A percentile compares a stretch with the other conserved stretches of the same genome.
Evolutionary conservation across 2,329 filamentous ascomycete species (phyloP).

Genomic region (Rutstroemia sp.): DNA sequence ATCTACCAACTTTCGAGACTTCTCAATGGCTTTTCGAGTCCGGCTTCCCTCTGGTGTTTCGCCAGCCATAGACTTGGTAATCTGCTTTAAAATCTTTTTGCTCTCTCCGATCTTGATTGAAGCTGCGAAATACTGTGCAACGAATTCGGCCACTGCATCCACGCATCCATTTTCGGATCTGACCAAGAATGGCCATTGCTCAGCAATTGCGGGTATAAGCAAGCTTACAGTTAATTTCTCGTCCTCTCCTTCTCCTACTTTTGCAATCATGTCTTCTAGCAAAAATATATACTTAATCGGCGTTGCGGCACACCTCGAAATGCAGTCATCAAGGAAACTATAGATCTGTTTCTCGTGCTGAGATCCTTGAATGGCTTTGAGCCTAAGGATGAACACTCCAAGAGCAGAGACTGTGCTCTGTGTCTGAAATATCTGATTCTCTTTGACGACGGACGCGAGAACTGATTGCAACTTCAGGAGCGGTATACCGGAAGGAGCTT

Average conservation of each 20-base stretch:
- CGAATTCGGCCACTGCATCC: conserved; percentile 46
- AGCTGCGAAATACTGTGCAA: conserved; percentile 49
- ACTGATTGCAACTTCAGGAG: conserved; percentile 46
- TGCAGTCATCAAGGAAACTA: conserved; percentile 75
- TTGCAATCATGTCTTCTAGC: conserved; percentile 44
- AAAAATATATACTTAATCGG: conserved; percentile 79
- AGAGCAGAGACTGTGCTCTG: conserved; percentile 37
- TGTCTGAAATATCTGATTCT: conserved; percentile 58
- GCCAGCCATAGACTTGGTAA: conserved; percentile 36
- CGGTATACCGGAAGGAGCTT: conserved; percentile 40
- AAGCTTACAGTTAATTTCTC: conserved; percentile 48
- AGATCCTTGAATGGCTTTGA: conserved; percentile 24
- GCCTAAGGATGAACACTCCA: conserved; percentile 37
- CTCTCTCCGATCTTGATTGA: conserved; percentile 47
- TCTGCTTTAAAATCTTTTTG: conserved; percentile 35
- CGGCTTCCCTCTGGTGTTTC: conserved; percentile 33
- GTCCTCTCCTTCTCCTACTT: conserved; percentile 28
- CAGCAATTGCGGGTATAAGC: conserved; percentile 60
- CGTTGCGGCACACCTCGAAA: conserved; percentile 64
- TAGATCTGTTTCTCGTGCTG: conserved; percentile 44
- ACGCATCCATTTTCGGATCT: conserved; percentile 41
- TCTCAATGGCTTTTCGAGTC: conserved; percentile 22
- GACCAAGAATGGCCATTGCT: conserved; percentile 68
- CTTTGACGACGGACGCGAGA: conserved; percentile 52
- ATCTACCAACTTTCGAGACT: conserved; percentile 22